Evolutionary conservation across 768 basidiomycete species (phyloP).

Genomic region (Lactifluus rugatus): DNA sequence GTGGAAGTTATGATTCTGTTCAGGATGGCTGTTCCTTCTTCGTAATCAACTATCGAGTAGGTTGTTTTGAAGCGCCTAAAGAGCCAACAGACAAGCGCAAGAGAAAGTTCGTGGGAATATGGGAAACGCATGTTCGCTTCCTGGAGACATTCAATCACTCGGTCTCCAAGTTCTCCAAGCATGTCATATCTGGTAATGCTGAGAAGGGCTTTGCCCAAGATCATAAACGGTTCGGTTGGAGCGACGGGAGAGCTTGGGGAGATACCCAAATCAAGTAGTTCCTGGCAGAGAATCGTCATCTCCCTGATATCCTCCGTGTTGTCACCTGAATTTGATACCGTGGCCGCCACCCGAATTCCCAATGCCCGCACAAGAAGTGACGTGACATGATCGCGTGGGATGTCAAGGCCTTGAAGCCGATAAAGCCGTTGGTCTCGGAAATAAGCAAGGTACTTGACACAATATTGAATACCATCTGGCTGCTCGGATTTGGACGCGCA

Average conservation of each 20-base stretch:
- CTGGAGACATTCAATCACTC: neutral
- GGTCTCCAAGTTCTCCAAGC: neutral
- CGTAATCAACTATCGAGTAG: neutral
- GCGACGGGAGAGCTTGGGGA: no score
- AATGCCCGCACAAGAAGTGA: neutral
- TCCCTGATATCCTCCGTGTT: neutral
- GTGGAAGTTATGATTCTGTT: no score
- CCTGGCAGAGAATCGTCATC: neutral
- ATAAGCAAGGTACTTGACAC: neutral
- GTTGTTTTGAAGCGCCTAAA: neutral
- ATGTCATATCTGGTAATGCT: neutral
- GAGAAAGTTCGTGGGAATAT: neutral
- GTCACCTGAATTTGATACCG: neutral
- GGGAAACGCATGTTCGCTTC: neutral
- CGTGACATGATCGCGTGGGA: neutral
- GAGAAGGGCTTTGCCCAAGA: no score
- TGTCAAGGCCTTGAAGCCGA: neutral
- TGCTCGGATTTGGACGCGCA: no score
- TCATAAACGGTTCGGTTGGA: no score
- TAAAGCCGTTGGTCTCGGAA: neutral
- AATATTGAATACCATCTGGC: neutral
- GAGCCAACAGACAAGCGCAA: neutral
- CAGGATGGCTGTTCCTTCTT: no score
- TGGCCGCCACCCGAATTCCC: neutral
- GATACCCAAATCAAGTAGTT: no score